phyloP scores from a whole-genome alignment of 192 early-diverging fungal species.

The Backusella luteola region DNA sequence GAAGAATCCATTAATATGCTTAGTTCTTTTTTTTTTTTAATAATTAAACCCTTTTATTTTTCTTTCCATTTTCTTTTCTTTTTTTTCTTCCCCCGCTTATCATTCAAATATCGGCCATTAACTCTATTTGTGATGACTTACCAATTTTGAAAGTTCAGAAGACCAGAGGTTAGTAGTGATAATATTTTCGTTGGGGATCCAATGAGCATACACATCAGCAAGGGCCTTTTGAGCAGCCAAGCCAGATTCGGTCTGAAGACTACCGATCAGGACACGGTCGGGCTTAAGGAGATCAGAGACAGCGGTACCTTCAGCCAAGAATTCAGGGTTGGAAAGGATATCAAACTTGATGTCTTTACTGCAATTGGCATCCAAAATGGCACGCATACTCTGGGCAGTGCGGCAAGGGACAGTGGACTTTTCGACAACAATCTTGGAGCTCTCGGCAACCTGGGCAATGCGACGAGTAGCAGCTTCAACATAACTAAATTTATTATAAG shows the following conservation, averaged over 20 bases:
- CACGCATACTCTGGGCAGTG: slow-evolving; percentile 80
- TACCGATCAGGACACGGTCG: slow-evolving; percentile 89
- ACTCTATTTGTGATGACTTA: slow-evolving; percentile 24
- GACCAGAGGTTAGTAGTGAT: slow-evolving; percentile 94
- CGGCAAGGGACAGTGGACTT: slow-evolving; percentile 95
- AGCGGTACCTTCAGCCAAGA: slow-evolving; percentile 92
- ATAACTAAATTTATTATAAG: slow-evolving; percentile 44
- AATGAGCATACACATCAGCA: slow-evolving; percentile 73
- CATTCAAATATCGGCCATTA: neutral
- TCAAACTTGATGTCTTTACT: slow-evolving; percentile 67
- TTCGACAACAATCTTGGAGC: slow-evolving; percentile 88
- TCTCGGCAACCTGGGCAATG: slow-evolving; percentile 77
- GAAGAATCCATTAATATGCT: neutral
- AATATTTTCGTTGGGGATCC: slow-evolving; percentile 86
- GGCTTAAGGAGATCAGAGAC: slow-evolving; percentile 79
- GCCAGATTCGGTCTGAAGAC: slow-evolving; percentile 67
- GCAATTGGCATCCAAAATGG: slow-evolving; percentile 77
- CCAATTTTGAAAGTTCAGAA: slow-evolving; percentile 91
- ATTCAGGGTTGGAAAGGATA: slow-evolving; percentile 94
- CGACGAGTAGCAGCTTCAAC: slow-evolving; percentile 78
- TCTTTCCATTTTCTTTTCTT: neutral
- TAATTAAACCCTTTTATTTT: neutral
- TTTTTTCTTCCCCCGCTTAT: neutral
- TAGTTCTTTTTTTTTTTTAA: neutral
- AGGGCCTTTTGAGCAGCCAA: slow-evolving; percentile 71